These are phyloP conservation scores for Coniochaeta sp. DNA, from an alignment of 2,329 filamentous ascomycete species.

Conservation along the genomic window DNA sequence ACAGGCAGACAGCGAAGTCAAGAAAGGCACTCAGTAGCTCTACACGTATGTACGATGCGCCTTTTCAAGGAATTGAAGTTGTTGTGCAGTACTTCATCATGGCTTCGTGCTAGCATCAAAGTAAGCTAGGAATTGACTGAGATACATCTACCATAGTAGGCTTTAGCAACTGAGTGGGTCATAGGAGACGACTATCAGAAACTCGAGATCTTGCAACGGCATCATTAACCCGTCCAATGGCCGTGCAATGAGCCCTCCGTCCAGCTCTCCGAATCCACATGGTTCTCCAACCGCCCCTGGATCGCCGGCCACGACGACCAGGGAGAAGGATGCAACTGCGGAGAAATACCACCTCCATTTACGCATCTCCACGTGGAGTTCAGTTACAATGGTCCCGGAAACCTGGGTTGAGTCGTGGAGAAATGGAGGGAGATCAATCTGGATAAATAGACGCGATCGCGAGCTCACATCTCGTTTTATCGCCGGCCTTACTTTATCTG, in stretches of 20 bases:
- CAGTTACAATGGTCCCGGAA: neutral
- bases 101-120: neutral
- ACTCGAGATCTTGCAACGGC: neutral
- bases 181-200: neutral
- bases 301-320: neutral
- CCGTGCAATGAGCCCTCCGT: neutral
- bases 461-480: neutral
- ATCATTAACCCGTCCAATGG: neutral
- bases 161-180: neutral
- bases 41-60: no score
- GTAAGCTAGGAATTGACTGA: neutral
- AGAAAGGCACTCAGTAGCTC: no score
- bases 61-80: no score
- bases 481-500: neutral
- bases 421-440: neutral
- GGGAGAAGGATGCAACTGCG: neutral
- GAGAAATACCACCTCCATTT: constrained; percentile 1
- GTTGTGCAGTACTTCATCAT: neutral
- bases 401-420: neutral
- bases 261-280: neutral
- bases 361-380: neutral
- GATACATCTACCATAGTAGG: no score
- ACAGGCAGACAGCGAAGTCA: no score
- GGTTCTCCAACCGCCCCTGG: neutral
- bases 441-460: neutral